Percentiles rank a stretch among this genome's conserved stretches.
These are phyloP conservation scores for Arabidopsis thaliana DNA, from an alignment of 345 rosid species.

Conservation along the genomic window TAIR10.1 NC_003071.7:15001501-15002000, in stretches of 20 bases:
- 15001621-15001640: conserved; percentile 83
- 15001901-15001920: conserved; percentile 67
- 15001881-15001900: conserved; percentile 89
- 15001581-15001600: conserved; percentile 82
- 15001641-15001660: conserved; percentile 97
- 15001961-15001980: background rate
- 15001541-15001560: conserved; percentile 96
- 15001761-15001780: conserved; percentile 47
- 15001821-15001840: conserved; percentile 84
- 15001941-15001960: background rate
- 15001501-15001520: conserved; percentile 94
- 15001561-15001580: conserved; percentile 96
- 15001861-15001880: conserved; percentile 90
- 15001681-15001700: conserved; percentile 75
- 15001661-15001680: conserved; percentile 93
- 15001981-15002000: background rate
- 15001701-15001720: background rate
- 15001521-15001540: conserved; percentile 89
- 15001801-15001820: conserved; percentile 98
- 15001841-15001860: conserved; percentile 90
- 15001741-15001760: background rate
- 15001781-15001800: conserved; percentile 95
- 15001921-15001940: background rate
- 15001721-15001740: background rate
- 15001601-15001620: conserved; percentile 84